Conservation (phyloP, 2,329 filamentous ascomycete genomes). For the Teratosphaeriaceae sp. region DNA sequence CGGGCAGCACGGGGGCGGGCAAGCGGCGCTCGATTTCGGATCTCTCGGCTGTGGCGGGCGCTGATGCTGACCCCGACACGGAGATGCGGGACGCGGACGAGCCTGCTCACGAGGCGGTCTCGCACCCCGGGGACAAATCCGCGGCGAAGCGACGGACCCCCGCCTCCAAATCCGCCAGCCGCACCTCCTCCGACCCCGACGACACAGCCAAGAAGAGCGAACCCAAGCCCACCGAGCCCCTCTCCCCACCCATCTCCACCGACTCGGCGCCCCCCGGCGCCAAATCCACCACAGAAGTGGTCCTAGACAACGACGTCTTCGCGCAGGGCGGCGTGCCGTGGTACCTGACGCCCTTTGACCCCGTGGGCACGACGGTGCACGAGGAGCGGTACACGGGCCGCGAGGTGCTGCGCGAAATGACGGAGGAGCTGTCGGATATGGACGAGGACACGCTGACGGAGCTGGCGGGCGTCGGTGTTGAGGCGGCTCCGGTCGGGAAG, state of each 20-base stretch:
- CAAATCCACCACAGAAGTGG: constrained; percentile 4
- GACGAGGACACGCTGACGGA: constrained; percentile 84
- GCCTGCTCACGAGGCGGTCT: constrained; percentile 18
- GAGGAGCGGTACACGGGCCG: constrained; percentile 68
- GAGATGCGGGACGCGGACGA: constrained; percentile 28
- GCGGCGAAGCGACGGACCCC: constrained; percentile 16
- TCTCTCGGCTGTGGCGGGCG: constrained; percentile 37
- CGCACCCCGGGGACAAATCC: constrained; percentile 15
- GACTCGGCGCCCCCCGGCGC: constrained; percentile 34
- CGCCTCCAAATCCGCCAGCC: constrained; percentile 19
- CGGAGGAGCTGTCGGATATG: constrained; percentile 76
- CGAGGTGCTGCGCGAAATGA: constrained; percentile 65
- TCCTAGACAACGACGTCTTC: constrained; percentile 33
- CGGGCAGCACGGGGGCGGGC: constrained; percentile 20
- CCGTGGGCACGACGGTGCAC: constrained; percentile 70
- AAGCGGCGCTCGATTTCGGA: constrained; percentile 23
- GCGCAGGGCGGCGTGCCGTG: constrained; percentile 75
- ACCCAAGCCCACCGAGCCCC: constrained; percentile 24
- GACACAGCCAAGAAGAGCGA: constrained; percentile 4
- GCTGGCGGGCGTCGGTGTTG: constrained; percentile 18
- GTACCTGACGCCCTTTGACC: constrained; percentile 79
- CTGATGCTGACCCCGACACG: constrained; percentile 21
- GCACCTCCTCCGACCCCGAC: constrained; percentile 17
- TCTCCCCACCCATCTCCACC: constrained; percentile 31
- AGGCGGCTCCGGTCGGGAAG: constrained; percentile 13